These are phyloP conservation scores for Ganoderma multipileum DNA, from an alignment of 1,284 basidiomycete genomes.

Conservation along the genomic window DNA sequence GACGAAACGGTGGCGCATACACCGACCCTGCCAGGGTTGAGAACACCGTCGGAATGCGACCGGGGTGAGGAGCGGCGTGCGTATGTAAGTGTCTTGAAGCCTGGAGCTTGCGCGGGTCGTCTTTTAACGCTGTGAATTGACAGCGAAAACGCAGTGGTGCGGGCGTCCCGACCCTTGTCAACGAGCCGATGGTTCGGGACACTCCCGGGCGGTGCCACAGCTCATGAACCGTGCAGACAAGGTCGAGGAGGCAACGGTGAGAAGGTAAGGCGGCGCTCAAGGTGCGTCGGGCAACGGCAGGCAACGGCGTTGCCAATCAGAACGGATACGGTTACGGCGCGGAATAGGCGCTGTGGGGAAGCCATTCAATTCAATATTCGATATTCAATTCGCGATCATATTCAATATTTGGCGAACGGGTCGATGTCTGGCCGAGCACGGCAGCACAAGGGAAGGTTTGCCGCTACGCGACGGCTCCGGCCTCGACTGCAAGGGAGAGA, in stretches of 20 bases:
- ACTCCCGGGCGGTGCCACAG: background rate
- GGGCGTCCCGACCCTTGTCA: background rate
- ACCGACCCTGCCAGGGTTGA: background rate
- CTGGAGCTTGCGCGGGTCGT: background rate
- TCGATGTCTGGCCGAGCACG: background rate
- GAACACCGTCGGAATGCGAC: background rate
- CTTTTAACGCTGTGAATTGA: background rate
- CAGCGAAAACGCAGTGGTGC: background rate
- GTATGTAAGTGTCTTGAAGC: background rate
- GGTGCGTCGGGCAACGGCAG: background rate
- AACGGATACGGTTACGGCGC: background rate
- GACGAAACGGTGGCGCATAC: background rate
- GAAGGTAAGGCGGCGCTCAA: background rate
- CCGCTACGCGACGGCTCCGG: background rate
- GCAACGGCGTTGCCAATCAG: background rate
- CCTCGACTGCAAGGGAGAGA: background rate
- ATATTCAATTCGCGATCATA: background rate
- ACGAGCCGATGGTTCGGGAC: background rate
- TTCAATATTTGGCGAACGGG: background rate
- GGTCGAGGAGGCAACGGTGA: conserved; percentile 1
- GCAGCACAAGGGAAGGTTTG: background rate
- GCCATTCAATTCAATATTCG: background rate
- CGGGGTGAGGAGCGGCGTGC: background rate
- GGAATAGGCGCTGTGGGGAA: background rate
- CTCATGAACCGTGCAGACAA: background rate